A percentile compares a stretch with the other conserved stretches of the same genome.
phyloP scores from a whole-genome alignment of 495 filamentous ascomycete genomes.

The Talaromyces nanjingensis region DNA sequence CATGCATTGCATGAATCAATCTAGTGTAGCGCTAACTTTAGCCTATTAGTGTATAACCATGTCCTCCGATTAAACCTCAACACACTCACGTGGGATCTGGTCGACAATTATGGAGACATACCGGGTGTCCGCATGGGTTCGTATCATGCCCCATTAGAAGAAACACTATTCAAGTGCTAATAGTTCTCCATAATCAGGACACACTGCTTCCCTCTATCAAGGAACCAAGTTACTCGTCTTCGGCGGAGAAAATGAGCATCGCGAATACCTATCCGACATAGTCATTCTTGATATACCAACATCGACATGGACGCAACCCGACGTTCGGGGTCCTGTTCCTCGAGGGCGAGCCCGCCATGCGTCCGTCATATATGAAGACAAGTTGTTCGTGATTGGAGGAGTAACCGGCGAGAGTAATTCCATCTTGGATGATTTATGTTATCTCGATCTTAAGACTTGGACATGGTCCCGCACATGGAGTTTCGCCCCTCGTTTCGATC shows the following conservation, averaged over 20 bases:
- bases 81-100: constrained; percentile 84
- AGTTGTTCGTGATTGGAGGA: constrained; percentile 88
- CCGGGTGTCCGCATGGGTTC: constrained; percentile 96
- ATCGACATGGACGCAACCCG: constrained; percentile 88
- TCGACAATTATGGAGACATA: constrained; percentile 98
- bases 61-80: constrained; percentile 81
- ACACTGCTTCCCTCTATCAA: constrained; percentile 92
- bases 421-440: constrained; percentile 91
- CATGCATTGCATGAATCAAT: not conserved
- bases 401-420: constrained; percentile 81
- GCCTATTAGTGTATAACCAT: constrained; percentile 81
- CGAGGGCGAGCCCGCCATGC: constrained; percentile 89
- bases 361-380: constrained; percentile 90
- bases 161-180: not conserved
- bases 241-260: constrained; percentile 95
- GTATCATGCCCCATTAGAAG: constrained; percentile 15
- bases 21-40: constrained; percentile 8
- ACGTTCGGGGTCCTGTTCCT: constrained; percentile 73
- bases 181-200: constrained; percentile 48
- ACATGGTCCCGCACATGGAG: constrained; percentile 96
- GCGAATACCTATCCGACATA: constrained; percentile 89
- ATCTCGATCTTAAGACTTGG: constrained; percentile 93
- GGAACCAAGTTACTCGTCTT: constrained; percentile 92
- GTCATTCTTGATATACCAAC: constrained; percentile 93
- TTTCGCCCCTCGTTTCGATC: constrained; percentile 89